Evolutionary conservation across 768 basidiomycete species (phyloP), one percentile per base, ranked within the genome.

Genomic region (Termitomyces eurrhizus): DNA sequence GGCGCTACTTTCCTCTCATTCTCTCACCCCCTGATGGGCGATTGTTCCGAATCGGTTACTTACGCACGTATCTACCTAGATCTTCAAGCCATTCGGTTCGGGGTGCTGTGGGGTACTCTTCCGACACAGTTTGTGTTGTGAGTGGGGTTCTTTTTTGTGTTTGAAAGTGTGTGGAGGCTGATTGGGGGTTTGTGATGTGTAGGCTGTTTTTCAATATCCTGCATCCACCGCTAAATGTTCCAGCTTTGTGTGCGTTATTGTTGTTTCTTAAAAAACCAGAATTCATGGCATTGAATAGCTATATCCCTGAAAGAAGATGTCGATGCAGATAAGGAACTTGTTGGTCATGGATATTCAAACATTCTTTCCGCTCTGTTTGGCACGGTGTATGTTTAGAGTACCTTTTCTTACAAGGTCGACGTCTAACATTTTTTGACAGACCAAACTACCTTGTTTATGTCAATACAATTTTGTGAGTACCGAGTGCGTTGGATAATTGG

Each of bases 71-170:
- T 49, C 12, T 14, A 32, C 33, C n/a, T 67, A 92, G 90, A 95
- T 68, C 81, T 84, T 64, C 68, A 69, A 18, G 77, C 80, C 26
- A 84, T 90, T n/a, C 77, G 75, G 24, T 92, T 85, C 75, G 74
- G 69, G 8, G 84, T 89, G 0, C 77, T 99, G 36, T 89, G 89
- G 87, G 75, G 82, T 1, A 95, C 93, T 0, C 74, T 99, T 69
- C 95, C 96, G 4, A 98, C 95, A 2, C 96, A 98, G 69, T 84
- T 98, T 61, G 96, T 96, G 8, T 72, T 99, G 86, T 89, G 62
- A 68, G 90, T 75, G 70, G 14, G 16, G 16, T 26, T 26, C 16
- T 6, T 11, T 41, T 29, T 12, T 21, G 13, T n/a, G 37, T 58
- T 42, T 18, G 14, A 14, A 29, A 26, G 26, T 29, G 29, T 29